Evolutionary conservation across 768 basidiomycete genomes (phyloP).

Genomic region (Lepiota subincarnata): DNA sequence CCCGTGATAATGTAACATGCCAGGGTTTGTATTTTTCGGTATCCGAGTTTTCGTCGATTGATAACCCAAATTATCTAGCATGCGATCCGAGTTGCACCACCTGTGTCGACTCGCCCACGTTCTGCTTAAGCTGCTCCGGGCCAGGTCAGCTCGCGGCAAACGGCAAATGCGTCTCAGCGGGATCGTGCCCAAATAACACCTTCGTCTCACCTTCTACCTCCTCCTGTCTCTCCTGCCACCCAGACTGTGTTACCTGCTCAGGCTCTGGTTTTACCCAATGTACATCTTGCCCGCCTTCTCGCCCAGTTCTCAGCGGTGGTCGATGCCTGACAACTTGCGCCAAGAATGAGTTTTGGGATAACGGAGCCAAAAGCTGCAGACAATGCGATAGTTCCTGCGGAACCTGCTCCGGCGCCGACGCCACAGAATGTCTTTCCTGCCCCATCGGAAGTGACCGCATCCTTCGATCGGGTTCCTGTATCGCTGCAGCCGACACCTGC

Average conservation of each 20-base stretch:
- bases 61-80: conserved; percentile 30
- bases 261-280: conserved; percentile 75
- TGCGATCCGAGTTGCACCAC: conserved; percentile 71
- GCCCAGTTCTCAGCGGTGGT: conserved; percentile 70
- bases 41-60: background rate
- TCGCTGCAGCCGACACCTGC: conserved; percentile 30
- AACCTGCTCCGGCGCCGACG: conserved; percentile 68
- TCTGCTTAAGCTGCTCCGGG: conserved; percentile 69
- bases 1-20: conserved; percentile 71
- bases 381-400: conserved; percentile 71
- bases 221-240: conserved; percentile 73
- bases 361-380: conserved; percentile 55
- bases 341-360: conserved; percentile 67
- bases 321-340: conserved; percentile 75
- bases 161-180: conserved; percentile 58
- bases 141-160: conserved; percentile 56
- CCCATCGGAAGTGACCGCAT: conserved; percentile 54
- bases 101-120: conserved; percentile 62
- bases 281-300: conserved; percentile 57
- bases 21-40: conserved; percentile 33
- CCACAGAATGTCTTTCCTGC: conserved; percentile 72
- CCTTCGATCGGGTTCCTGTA: conserved; percentile 65
- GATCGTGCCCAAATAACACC: conserved; percentile 65
- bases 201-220: conserved; percentile 63
- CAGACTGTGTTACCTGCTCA: conserved; percentile 77